Evolutionary conservation across 2,329 filamentous ascomycete genomes (phyloP), one percentile per base, ranked within the genome.

Genomic region (Cucurbitaria berberidis): DNA sequence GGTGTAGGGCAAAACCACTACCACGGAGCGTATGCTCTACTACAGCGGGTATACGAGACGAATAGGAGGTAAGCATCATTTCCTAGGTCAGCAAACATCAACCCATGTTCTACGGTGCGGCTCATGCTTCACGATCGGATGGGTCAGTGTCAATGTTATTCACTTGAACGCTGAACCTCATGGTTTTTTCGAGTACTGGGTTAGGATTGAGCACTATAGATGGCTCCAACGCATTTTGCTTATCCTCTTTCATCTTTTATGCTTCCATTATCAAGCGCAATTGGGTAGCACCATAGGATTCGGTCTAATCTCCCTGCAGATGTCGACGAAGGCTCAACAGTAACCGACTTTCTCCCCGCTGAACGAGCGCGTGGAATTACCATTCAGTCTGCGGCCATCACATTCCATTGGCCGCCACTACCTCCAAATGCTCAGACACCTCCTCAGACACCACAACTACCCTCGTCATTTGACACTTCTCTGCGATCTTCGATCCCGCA

Each of bases 21-120:
- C 95, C 0, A 98, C 95, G 3, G 95, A 99, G 85, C 92, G 95
- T 53, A 98, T 98, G 93, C 89, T 99, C 69, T 98, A 92, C 72
- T 96, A 97, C 70, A 96, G 91, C 73, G 93, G 95, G 43, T 87
- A 93, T 57, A 96, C 93, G 9, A 84, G 90, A 61, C 84, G 93
- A 74, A 86, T 97, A 69, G 95, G 95, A 78, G 82, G 83, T 84
- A 79, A 41, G 49, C 46, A 43, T 41, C 38, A 46, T 42, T 41
- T 11, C 2, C 19, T 11, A 22, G 18, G 3, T 3, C 15, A 7
- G 36, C 10, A 7, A 39, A 22, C 19, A 5, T 26, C 11, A 5
- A 11, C 21, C 11, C 30, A 4, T n/a, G n/a, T n/a, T n/a, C n/a
- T n/a, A 30, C 5, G 15, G 11, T 13, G 29, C 29, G 29, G 29